These are phyloP conservation scores for Suillus tomentosus DNA, from an alignment of 768 basidiomycete species.

Conservation along the genomic window DNA sequence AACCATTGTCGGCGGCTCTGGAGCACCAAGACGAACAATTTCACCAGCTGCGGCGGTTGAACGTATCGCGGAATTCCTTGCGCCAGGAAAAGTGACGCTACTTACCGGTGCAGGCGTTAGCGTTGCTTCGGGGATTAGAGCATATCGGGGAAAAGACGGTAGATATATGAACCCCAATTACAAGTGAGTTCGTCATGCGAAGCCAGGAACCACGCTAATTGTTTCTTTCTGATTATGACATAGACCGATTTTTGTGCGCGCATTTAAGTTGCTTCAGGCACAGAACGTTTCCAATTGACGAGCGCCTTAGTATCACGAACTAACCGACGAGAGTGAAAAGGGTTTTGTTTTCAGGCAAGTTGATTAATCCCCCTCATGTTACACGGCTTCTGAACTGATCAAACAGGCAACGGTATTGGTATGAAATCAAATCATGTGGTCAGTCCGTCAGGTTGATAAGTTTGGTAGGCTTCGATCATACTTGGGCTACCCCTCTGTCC, in stretches of 20 bases:
- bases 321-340: constrained; percentile 68
- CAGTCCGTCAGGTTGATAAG: not conserved
- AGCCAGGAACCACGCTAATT: constrained; percentile 1
- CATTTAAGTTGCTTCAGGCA: not conserved
- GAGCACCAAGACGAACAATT: constrained; percentile 34
- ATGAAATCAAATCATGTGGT: constrained; percentile 17
- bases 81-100: constrained; percentile 67
- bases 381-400: constrained; percentile 1
- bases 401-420: constrained; percentile 84
- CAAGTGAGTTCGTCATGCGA: constrained; percentile 49
- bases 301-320: constrained; percentile 68
- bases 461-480: constrained; percentile 63
- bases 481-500: constrained; percentile 84
- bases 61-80: constrained; percentile 65
- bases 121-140: constrained; percentile 93
- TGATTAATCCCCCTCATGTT: constrained; percentile 31
- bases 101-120: constrained; percentile 93
- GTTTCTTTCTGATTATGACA: constrained; percentile 7
- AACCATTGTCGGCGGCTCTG: constrained; percentile 51
- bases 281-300: constrained; percentile 18
- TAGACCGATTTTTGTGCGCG: constrained; percentile 59
- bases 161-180: constrained; percentile 90
- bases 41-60: constrained; percentile 56
- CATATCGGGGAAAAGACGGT: constrained; percentile 88
- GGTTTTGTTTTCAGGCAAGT: constrained; percentile 67